phyloP scores from a whole-genome alignment of 2,329 filamentous ascomycete genomes.

The Fusarium foetens region DNA sequence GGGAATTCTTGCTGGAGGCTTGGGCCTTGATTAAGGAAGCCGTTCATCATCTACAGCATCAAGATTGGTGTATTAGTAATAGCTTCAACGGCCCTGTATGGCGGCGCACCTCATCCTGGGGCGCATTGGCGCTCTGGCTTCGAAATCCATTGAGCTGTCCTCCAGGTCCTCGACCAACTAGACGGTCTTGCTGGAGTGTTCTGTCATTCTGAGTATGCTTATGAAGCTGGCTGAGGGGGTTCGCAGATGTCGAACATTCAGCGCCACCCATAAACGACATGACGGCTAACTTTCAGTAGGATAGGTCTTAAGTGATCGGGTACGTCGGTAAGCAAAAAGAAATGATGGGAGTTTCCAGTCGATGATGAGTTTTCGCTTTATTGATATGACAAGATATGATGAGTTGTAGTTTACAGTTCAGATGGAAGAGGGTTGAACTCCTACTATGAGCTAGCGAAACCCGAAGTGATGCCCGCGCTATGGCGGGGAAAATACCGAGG shows the following conservation, averaged over 20 bases:
- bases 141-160: constrained; percentile 81
- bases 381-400: not conserved
- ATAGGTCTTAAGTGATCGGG: constrained; percentile 14
- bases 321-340: not conserved
- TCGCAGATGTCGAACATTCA: constrained; percentile 95
- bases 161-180: constrained; percentile 78
- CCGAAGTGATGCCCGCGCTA: constrained; percentile 20
- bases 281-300: constrained; percentile 40
- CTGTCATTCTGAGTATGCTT: constrained; percentile 98
- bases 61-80: constrained; percentile 45
- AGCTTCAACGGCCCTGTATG: constrained; percentile 12
- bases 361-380: constrained; percentile 1
- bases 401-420: constrained; percentile 28
- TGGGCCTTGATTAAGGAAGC: constrained; percentile 86
- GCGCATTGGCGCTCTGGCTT: constrained; percentile 72
- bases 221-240: constrained; percentile 95
- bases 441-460: constrained; percentile 22
- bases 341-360: not conserved
- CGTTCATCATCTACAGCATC: constrained; percentile 81
- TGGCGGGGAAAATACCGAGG: constrained; percentile 47
- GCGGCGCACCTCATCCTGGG: constrained; percentile 74
- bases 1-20: constrained; percentile 65
- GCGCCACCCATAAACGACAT: constrained; percentile 98
- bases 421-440: constrained; percentile 26
- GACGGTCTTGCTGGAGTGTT: constrained; percentile 88